A percentile compares a stretch with the other conserved stretches of the same genome.
Evolutionary conservation across 768 basidiomycete species (phyloP).

Genomic region (Hysterangium stoloniferum): DNA sequence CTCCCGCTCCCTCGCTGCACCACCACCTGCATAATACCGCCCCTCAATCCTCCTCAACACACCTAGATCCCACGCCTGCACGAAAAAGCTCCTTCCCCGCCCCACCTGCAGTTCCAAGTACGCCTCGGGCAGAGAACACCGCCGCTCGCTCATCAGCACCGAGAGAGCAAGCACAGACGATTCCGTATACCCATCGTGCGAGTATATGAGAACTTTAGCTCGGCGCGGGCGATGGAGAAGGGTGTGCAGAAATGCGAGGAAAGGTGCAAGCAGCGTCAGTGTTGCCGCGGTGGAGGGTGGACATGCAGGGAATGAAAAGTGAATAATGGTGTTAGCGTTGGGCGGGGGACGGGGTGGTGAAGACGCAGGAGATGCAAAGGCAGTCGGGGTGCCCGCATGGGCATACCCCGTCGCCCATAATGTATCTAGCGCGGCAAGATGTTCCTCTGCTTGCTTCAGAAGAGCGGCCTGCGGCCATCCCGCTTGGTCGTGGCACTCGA

Average conservation of each 20-base stretch:
- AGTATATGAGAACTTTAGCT: constrained; percentile 70
- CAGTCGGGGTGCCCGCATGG: constrained; percentile 19
- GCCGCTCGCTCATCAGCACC: constrained; percentile 73
- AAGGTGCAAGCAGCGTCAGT: constrained; percentile 51
- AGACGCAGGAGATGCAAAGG: constrained; percentile 12
- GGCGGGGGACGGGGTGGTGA: constrained; percentile 61
- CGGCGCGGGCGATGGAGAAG: constrained; percentile 34
- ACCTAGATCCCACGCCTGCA: constrained; percentile 75
- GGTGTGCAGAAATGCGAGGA: constrained; percentile 62
- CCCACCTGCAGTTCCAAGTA: constrained; percentile 81
- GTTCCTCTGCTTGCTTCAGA: constrained; percentile 69
- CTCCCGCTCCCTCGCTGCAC: constrained; percentile 28
- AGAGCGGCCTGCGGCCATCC: constrained; percentile 63
- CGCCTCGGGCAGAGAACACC: constrained; percentile 72
- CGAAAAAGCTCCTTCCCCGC: constrained; percentile 81
- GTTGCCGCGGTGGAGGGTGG: constrained; percentile 46
- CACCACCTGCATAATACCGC: constrained; percentile 23
- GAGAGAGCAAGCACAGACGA: constrained; percentile 81
- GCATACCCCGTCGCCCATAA: constrained; percentile 47
- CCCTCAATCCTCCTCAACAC: constrained; percentile 66
- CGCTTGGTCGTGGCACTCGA: constrained; percentile 81
- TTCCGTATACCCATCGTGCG: constrained; percentile 89
- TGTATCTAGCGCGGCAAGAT: constrained; percentile 55
- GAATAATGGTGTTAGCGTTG: constrained; percentile 62
- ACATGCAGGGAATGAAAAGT: constrained; percentile 68